Base-by-base conservation (phyloP, 169 alveolate genomes). In the Cryptosporidium canis region DNA sequence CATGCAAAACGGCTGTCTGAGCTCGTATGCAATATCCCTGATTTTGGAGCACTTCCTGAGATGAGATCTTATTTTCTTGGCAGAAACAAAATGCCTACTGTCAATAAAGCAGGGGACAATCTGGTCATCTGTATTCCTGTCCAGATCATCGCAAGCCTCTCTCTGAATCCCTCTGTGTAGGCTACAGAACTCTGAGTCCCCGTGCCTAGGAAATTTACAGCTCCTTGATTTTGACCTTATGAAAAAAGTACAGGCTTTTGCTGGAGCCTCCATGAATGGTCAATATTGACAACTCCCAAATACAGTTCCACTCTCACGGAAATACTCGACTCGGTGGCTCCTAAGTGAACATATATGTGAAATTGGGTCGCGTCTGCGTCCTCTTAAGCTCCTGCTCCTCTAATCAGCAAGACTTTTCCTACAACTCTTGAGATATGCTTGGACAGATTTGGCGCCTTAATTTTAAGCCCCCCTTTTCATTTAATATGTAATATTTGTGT, bases 21-120 rank as follows among this genome's bases (percentile, higher is more conserved):
- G 66, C 43, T 58, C 87, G 45, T 77, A 77, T 53, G 87, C 87
- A 53, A 77, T 77, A 55, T 77, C 87, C n/a, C 87, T 77, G n/a
- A 77, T 44, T 43, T 64, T 77, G 21, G 87, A 77, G 61, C 87
- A 77, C 45, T 61, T 77, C 43, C 44, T 55, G 39, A 77, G 55
- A 53, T 77, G 87, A 33, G 58, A 41, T 77, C 70, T 58, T 12
- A 77, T 77, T 58, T 77, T 77, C 9, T 21, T 58, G n/a, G 21
- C 31, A 24, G 87, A 77, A 8, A 77, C 72, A 56, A 41, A 55
- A 55, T 77, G 87, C 16, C 39, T 77, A 2, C 63, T 35, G 61
- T 77, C 87, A 35, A 77, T 77, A 43, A 33, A 45, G 61, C 87
- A 77, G 29, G 72, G 87, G 24, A 77, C 16, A 39, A 56, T 39